Evolutionary conservation across 768 basidiomycete species (phyloP).

Genomic region (Mycena polygramma): DNA sequence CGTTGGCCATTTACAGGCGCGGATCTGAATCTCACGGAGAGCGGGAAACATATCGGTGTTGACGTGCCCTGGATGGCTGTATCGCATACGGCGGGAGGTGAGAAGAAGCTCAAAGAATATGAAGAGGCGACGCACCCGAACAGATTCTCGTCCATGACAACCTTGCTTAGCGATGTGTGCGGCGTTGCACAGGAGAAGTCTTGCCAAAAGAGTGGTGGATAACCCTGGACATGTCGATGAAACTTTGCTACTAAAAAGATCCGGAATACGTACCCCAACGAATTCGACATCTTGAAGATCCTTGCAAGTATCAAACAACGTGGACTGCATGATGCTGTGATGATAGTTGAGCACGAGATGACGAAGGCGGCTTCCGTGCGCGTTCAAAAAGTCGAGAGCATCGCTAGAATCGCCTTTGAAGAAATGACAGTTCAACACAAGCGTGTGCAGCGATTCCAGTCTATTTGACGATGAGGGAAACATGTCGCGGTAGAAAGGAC

Average conservation of each 20-base stretch:
- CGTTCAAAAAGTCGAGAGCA: background rate
- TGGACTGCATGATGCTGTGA: background rate
- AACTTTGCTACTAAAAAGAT: background rate
- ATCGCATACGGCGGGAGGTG: background rate
- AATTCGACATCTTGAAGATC: background rate
- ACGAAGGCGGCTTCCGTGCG: background rate
- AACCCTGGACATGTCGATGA: background rate
- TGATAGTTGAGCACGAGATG: background rate
- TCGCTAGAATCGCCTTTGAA: background rate
- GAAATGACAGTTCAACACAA: background rate
- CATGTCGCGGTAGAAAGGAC: background rate
- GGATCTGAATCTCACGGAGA: slow-evolving; percentile 16
- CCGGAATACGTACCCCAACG: background rate
- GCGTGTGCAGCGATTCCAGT: background rate
- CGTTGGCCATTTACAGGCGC: slow-evolving; percentile 1
- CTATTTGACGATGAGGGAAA: background rate
- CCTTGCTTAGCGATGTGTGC: slow-evolving; percentile 1
- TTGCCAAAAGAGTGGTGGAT: background rate
- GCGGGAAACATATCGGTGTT: slow-evolving; percentile 3
- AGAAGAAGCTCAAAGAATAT: background rate
- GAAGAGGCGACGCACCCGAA: background rate
- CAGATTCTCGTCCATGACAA: background rate
- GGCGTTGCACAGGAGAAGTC: background rate
- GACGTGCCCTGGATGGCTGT: background rate
- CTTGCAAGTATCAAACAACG: slow-evolving; percentile 1